These are phyloP conservation scores for Scutellaria galericulata DNA, from an alignment of 257 asterid genomes.

Conservation along the genomic window DNA sequence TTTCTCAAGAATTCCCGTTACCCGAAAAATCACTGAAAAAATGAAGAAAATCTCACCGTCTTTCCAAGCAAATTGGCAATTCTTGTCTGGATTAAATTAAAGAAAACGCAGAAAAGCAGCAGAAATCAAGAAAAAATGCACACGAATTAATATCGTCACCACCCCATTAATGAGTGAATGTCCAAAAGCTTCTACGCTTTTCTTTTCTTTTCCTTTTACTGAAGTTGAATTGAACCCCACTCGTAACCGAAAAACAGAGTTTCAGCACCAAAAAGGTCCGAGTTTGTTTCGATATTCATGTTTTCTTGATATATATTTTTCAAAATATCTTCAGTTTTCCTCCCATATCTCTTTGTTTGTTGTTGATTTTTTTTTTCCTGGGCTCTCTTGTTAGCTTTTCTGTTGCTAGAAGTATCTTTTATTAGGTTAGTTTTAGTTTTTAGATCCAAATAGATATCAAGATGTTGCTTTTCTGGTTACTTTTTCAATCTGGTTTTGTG, in stretches of 20 bases:
- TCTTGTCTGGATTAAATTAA: slow-evolving; percentile 21
- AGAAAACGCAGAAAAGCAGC: slow-evolving; percentile 18
- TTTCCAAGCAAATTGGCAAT: slow-evolving; percentile 22
- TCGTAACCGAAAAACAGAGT: slow-evolving; percentile 44
- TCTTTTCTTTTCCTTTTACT: slow-evolving; percentile 28
- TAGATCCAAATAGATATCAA: slow-evolving; percentile 49
- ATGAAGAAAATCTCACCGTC: slow-evolving; percentile 12
- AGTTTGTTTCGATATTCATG: slow-evolving; percentile 24
- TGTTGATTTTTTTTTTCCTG: slow-evolving; percentile 33
- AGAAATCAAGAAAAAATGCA: slow-evolving; percentile 28
- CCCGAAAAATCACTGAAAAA: slow-evolving; percentile 33
- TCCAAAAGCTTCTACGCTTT: slow-evolving; percentile 38
- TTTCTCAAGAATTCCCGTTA: slow-evolving; percentile 42
- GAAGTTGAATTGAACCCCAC: slow-evolving; percentile 46
- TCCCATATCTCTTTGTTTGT: neutral
- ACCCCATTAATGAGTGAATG: slow-evolving; percentile 23
- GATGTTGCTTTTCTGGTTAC: slow-evolving; percentile 39
- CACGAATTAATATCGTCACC: slow-evolving; percentile 38
- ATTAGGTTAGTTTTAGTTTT: slow-evolving; percentile 37
- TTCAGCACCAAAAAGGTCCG: slow-evolving; percentile 40
- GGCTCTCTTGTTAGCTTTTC: slow-evolving; percentile 25
- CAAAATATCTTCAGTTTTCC: slow-evolving; percentile 12
- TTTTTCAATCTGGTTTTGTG: slow-evolving; percentile 36
- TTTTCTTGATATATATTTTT: slow-evolving; percentile 20
- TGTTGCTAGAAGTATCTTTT: slow-evolving; percentile 35